phyloP scores from a whole-genome alignment of 139 green algal species.

The Chara braunii region DNA sequence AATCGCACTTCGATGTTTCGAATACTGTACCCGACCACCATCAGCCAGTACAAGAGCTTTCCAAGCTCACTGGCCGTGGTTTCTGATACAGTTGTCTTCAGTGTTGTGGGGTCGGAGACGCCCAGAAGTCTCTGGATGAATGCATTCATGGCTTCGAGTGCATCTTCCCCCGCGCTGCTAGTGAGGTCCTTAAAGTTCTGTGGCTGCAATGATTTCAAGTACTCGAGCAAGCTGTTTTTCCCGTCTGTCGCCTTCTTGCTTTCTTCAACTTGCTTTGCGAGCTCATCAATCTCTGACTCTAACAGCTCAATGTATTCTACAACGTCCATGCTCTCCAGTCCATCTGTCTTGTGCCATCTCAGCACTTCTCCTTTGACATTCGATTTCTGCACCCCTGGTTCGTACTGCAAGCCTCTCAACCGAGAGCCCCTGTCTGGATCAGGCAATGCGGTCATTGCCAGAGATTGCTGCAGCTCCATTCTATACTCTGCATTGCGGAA shows the following conservation, averaged over 20 bases:
- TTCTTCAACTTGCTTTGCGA: constrained; percentile 20
- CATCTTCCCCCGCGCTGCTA: constrained; percentile 51
- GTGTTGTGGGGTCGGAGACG: constrained; percentile 3
- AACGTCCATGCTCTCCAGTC: constrained; percentile 51
- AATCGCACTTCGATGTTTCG: constrained; percentile 56
- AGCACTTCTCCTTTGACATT: constrained; percentile 68
- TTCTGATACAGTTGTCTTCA: constrained; percentile 27
- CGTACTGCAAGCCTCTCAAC: constrained; percentile 44
- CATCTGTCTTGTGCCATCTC: constrained; percentile 64
- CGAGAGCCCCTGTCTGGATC: background rate
- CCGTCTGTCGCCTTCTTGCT: background rate
- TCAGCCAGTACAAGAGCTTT: constrained; percentile 68
- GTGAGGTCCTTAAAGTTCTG: constrained; percentile 47
- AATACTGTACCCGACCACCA: constrained; percentile 60
- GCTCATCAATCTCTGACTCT: constrained; percentile 45
- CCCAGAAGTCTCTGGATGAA: constrained; percentile 70
- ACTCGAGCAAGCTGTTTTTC: constrained; percentile 53
- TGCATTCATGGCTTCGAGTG: constrained; percentile 73
- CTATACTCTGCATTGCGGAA: constrained; percentile 73
- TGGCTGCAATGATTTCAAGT: constrained; percentile 59
- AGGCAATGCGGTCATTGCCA: background rate
- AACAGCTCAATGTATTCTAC: constrained; percentile 71
- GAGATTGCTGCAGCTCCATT: constrained; percentile 52
- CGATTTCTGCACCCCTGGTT: constrained; percentile 54
- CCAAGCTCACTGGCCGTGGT: constrained; percentile 59